Conservation (phyloP, 192 early-diverging fungal genomes). For the Paraglomus occultum region DNA sequence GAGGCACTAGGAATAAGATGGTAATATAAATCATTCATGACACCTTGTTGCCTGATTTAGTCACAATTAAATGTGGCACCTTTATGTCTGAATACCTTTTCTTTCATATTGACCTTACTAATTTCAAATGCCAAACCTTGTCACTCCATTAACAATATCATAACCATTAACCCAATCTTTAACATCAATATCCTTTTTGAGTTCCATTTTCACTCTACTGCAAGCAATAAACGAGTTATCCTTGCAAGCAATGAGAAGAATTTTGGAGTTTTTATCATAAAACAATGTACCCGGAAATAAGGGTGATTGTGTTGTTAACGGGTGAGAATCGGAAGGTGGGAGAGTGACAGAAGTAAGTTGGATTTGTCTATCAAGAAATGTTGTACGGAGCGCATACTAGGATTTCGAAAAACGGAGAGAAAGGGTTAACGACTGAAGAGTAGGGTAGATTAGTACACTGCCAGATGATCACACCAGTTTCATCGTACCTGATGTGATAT, state of each 20-base stretch:
- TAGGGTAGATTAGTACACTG: background rate
- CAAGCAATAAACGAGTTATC: constrained; percentile 5
- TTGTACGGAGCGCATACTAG: constrained; percentile 55
- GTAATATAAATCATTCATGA: too few relatives aligned
- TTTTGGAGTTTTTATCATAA: constrained; percentile 29
- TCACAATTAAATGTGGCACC: too few relatives aligned
- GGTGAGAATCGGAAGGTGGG: constrained; percentile 14
- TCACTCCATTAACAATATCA: constrained; percentile 36
- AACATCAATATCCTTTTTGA: constrained; percentile 51
- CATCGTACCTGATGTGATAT: constrained; percentile 66
- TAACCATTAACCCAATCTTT: constrained; percentile 78
- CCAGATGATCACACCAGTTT: background rate
- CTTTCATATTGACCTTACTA: too few relatives aligned
- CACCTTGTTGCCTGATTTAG: too few relatives aligned
- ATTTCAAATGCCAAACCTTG: constrained; percentile 28
- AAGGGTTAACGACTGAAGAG: background rate
- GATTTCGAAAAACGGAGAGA: constrained; percentile 15
- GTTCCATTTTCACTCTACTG: constrained; percentile 55
- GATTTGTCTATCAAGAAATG: constrained; percentile 42
- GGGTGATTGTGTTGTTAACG: background rate
- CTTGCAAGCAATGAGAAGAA: constrained; percentile 50
- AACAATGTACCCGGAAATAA: constrained; percentile 42
- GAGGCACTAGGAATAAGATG: too few relatives aligned
- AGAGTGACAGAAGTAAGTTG: constrained; percentile 43
- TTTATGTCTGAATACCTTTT: too few relatives aligned